Percentiles rank a stretch among this genome's conserved stretches.
phyloP scores from a whole-genome alignment of 140 eudicot genomes.

The Oenanthe javanica region DNA sequence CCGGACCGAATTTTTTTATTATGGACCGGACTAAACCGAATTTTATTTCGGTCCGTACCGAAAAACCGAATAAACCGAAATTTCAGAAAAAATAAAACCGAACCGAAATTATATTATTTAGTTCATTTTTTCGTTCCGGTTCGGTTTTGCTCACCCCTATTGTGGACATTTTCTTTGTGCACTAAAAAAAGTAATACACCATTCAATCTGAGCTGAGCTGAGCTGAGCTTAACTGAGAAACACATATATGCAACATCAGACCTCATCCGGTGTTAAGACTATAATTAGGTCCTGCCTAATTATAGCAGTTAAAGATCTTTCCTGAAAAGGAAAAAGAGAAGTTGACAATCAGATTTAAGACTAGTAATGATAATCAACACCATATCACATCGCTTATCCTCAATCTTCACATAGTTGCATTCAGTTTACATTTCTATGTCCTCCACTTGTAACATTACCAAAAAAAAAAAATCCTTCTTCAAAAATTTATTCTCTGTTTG shows the following conservation, averaged over 20 bases:
- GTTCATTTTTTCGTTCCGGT: no score
- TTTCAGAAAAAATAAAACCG: no score
- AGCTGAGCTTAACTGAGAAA: not conserved
- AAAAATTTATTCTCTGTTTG: not conserved
- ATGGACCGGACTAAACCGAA: no score
- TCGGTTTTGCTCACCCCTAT: no score
- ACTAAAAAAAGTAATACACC: not conserved
- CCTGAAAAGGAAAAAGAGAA: not conserved
- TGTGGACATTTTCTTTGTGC: not conserved
- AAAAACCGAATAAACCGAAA: no score
- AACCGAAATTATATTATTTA: no score
- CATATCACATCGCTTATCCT: not conserved
- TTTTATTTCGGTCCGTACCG: no score
- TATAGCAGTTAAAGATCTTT: no score
- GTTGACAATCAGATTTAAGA: not conserved
- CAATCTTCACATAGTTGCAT: not conserved
- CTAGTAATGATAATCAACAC: not conserved
- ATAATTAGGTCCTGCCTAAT: not conserved
- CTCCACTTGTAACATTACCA: no score
- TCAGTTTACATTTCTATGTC: not conserved
- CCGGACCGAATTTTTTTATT: no score
- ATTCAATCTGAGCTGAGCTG: not conserved
- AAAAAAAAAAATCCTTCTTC: no score
- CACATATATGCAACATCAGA: not conserved
- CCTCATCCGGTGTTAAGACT: not conserved